These are phyloP conservation scores for Moringa oleifera DNA, from an alignment of 345 rosid genomes.

Conservation along the genomic window DNA sequence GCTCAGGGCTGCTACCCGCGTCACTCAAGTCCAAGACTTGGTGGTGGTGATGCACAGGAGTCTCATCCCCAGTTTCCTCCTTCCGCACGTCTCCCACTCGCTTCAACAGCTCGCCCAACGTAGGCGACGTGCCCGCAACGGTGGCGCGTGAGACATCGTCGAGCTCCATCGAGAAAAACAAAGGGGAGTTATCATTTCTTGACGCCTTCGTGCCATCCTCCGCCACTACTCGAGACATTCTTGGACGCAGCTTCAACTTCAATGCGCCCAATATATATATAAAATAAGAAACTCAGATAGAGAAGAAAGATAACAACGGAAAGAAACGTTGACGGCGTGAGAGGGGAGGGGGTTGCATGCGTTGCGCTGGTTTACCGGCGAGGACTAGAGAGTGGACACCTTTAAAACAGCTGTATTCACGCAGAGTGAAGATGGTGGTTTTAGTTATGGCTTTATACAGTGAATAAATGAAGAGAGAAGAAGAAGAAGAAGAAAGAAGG, in stretches of 20 bases:
- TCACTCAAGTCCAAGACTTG: constrained; percentile 33
- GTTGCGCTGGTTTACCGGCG: not conserved
- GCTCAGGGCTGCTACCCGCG: constrained; percentile 21
- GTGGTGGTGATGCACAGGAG: constrained; percentile 54
- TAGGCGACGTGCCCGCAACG: too few species aligned
- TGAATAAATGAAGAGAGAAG: too few species aligned
- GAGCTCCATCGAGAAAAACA: constrained; percentile 45
- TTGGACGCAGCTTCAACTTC: not conserved
- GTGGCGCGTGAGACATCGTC: constrained; percentile 7
- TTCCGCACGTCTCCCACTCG: constrained; percentile 61
- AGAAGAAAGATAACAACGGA: not conserved
- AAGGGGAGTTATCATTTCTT: constrained; percentile 14
- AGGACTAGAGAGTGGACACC: not conserved
- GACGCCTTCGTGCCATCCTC: constrained; percentile 9
- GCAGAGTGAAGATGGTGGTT: not conserved
- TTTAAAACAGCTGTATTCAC: too few species aligned
- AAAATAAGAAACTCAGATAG: not conserved
- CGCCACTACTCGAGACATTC: constrained; percentile 50
- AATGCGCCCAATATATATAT: not conserved
- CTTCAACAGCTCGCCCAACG: constrained; percentile 75
- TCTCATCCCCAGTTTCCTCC: constrained; percentile 62
- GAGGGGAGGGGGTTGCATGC: not conserved
- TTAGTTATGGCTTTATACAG: too few species aligned
- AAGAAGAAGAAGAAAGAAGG: not conserved
- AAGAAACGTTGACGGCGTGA: not conserved